phyloP scores from a whole-genome alignment of 371 early-diverging fungal species.

The Entomophthora muscae region DNA sequence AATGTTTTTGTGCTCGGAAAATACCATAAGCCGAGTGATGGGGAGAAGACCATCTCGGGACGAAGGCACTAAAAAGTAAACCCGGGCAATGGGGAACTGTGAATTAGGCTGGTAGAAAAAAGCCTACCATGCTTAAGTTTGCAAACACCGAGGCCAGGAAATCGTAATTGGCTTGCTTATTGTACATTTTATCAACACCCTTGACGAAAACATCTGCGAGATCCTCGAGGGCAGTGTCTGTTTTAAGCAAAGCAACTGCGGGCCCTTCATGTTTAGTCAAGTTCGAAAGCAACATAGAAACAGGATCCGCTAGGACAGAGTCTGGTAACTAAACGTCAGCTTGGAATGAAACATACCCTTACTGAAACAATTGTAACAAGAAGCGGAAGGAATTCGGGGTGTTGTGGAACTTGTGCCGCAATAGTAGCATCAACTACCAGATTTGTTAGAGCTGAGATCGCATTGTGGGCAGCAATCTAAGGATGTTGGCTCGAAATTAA shows the following conservation, averaged over 20 bases:
- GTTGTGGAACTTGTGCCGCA: neutral
- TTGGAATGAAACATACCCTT: neutral
- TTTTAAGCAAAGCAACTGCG: constrained; percentile 31
- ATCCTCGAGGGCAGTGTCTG: constrained; percentile 47
- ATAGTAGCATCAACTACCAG: constrained; percentile 24
- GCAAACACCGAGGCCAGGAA: constrained; percentile 86
- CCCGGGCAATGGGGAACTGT: constrained; percentile 40
- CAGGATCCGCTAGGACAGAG: constrained; percentile 46
- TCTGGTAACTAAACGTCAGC: constrained; percentile 12
- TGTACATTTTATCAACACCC: constrained; percentile 54
- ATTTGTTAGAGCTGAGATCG: constrained; percentile 64
- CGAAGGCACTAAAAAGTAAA: constrained; percentile 41
- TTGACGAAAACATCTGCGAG: constrained; percentile 70
- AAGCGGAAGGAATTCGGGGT: neutral
- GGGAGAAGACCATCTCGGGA: constrained; percentile 36
- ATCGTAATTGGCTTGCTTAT: constrained; percentile 60
- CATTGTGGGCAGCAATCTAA: constrained; percentile 67
- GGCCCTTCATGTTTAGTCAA: constrained; percentile 52
- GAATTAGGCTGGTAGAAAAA: neutral
- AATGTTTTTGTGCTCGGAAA: constrained; percentile 57
- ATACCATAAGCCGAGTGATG: constrained; percentile 64
- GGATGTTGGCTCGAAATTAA: neutral
- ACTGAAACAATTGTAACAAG: neutral
- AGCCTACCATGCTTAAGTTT: constrained; percentile 44
- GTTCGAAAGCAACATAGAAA: constrained; percentile 85